Evolutionary conservation across 2,329 filamentous ascomycete species (phyloP).

Genomic region (Cladorrhinum sp.): DNA sequence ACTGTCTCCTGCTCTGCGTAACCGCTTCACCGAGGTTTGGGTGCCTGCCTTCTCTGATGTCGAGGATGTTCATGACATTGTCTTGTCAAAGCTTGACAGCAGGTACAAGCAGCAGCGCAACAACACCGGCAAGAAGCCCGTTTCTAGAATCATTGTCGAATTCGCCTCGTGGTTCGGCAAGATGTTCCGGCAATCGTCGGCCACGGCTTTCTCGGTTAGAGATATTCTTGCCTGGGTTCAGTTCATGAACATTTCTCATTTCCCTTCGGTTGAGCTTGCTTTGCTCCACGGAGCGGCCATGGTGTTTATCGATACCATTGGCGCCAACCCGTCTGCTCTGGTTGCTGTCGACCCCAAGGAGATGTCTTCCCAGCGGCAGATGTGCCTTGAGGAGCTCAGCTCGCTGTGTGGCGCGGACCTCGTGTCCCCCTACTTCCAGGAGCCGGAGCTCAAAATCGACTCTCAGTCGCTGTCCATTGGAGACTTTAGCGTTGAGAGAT

Average conservation of each 20-base stretch:
- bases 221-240: conserved; percentile 91
- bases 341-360: conserved; percentile 68
- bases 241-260: conserved; percentile 72
- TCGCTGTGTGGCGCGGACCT: conserved; percentile 67
- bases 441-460: conserved; percentile 56
- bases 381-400: conserved; percentile 71
- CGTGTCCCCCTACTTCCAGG: conserved; percentile 59
- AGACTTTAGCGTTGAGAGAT: conserved; percentile 64
- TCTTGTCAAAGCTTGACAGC: conserved; percentile 67
- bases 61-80: conserved; percentile 84
- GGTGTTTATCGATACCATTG: conserved; percentile 92
- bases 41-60: conserved; percentile 82
- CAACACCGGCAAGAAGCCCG: conserved; percentile 30
- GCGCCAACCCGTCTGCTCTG: conserved; percentile 88
- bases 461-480: conserved; percentile 63
- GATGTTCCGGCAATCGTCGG: conserved; percentile 71
- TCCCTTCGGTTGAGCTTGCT: conserved; percentile 43
- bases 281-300: conserved; percentile 85
- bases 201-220: conserved; percentile 80
- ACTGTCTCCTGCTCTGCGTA: conserved; percentile 87
- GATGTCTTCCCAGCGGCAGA: conserved; percentile 66
- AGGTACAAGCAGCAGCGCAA: conserved; percentile 39
- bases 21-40: conserved; percentile 99
- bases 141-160: conserved; percentile 69
- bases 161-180: conserved; percentile 93